A percentile compares a stretch with the other conserved stretches of the same genome.
Evolutionary conservation across 2,329 filamentous ascomycete genomes (phyloP).

Genomic region (Colletotrichum tamarilloi): DNA sequence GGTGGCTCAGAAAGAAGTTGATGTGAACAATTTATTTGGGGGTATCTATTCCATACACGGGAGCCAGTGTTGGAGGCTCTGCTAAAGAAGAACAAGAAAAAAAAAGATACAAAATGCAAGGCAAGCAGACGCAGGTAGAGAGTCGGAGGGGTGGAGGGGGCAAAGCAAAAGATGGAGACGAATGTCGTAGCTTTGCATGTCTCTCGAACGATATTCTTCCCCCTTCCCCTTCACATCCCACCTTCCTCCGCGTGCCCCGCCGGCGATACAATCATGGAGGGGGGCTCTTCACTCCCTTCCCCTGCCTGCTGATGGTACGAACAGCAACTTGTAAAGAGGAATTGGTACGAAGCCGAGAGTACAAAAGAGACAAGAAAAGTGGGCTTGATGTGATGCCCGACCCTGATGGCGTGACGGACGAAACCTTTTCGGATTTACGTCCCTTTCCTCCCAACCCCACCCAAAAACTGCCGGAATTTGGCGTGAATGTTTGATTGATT

Average conservation of each 20-base stretch:
- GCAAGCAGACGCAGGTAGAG: not conserved
- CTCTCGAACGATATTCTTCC: not conserved
- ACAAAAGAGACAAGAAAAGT: conserved; percentile 4
- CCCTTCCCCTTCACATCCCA: not conserved
- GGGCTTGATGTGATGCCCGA: conserved; percentile 20
- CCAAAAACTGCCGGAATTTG: not conserved
- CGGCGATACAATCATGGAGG: conserved; percentile 9
- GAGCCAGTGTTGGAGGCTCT: not conserved
- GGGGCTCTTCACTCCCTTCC: not conserved
- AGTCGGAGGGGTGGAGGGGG: not conserved
- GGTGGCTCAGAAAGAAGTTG: not conserved
- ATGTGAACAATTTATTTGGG: conserved; percentile 2
- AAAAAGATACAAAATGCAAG: too few relatives aligned
- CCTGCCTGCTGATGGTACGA: not conserved
- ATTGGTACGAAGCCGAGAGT: not conserved
- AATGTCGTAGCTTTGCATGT: conserved; percentile 5
- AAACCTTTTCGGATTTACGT: not conserved
- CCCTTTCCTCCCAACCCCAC: not conserved
- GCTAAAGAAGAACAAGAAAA: conserved; percentile 7
- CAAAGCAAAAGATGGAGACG: not conserved
- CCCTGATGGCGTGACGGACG: conserved; percentile 19
- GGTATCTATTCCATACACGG: conserved; percentile 24
- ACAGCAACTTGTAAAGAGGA: not conserved
- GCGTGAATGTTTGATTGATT: not conserved
- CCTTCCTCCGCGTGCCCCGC: not conserved